phyloP scores from a whole-genome alignment of 768 basidiomycete genomes.

The Termitomyces sp. region DNA sequence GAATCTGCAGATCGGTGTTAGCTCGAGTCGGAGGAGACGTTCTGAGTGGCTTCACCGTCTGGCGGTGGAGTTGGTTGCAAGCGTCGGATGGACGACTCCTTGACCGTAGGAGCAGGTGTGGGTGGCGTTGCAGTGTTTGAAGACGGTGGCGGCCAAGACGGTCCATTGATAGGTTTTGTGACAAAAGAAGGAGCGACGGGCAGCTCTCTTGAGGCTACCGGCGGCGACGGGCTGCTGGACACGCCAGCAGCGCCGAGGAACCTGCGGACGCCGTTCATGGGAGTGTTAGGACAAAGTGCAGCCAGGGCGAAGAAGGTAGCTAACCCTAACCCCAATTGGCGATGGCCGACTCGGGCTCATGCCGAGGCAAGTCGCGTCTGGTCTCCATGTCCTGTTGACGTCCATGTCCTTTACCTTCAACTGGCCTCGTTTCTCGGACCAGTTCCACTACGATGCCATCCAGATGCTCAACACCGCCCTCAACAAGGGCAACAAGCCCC shows the following conservation, averaged over 20 bases:
- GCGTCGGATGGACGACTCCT: slow-evolving; percentile 34
- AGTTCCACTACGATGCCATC: slow-evolving; percentile 94
- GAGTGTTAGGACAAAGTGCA: slow-evolving; percentile 5
- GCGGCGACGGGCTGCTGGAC: slow-evolving; percentile 19
- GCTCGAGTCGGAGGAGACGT: slow-evolving; percentile 16
- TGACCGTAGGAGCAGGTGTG: slow-evolving; percentile 43
- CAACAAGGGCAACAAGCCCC: slow-evolving; percentile 96
- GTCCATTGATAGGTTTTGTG: slow-evolving; percentile 21
- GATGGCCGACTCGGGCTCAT: background rate
- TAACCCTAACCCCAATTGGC: slow-evolving; percentile 13
- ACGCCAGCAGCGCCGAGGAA: slow-evolving; percentile 43
- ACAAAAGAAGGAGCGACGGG: slow-evolving; percentile 17
- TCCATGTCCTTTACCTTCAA: slow-evolving; percentile 87
- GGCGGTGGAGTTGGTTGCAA: slow-evolving; percentile 19
- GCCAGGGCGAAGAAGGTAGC: too few relatives aligned
- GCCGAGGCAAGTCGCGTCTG: background rate
- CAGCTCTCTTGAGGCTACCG: slow-evolving; percentile 13
- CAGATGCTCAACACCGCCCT: slow-evolving; percentile 96
- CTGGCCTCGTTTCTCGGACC: slow-evolving; percentile 96
- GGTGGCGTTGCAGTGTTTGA: slow-evolving; percentile 26
- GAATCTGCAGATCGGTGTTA: slow-evolving; percentile 19
- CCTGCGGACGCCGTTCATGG: slow-evolving; percentile 72
- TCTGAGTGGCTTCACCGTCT: slow-evolving; percentile 14
- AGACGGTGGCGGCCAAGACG: slow-evolving; percentile 41
- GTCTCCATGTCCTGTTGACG: slow-evolving; percentile 4